Percentiles rank a stretch among this genome's conserved stretches.
These are phyloP conservation scores for Zea luxurians DNA, from an alignment of 176 grass and related monocot genomes.

Conservation along the genomic window DNA sequence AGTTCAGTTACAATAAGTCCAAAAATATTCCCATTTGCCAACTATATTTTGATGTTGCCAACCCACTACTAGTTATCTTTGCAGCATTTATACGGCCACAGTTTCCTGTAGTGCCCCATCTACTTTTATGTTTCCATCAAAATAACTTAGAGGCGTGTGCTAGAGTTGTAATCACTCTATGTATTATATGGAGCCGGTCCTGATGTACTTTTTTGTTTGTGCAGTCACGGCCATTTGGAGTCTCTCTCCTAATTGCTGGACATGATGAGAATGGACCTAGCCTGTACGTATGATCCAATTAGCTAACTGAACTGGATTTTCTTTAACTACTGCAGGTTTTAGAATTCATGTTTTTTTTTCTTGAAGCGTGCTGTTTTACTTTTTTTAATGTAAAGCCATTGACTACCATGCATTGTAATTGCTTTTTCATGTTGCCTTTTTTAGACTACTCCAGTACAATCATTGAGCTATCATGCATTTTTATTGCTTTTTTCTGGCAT, in stretches of 20 bases:
- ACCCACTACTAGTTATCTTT: background rate
- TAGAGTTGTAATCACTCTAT: background rate
- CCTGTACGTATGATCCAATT: conserved; percentile 54
- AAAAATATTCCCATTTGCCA: conserved; percentile 10
- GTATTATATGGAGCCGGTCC: conserved; percentile 5
- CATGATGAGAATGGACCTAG: conserved; percentile 95
- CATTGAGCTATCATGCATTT: background rate
- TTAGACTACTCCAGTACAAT: background rate
- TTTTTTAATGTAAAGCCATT: background rate
- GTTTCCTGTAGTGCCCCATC: background rate
- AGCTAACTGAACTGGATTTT: background rate
- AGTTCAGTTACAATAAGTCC: background rate
- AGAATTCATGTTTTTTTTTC: background rate
- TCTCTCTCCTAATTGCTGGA: conserved; percentile 97
- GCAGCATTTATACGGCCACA: background rate
- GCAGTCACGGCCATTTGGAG: conserved; percentile 93
- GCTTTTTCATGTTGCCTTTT: background rate
- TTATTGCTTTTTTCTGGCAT: background rate
- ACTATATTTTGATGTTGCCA: conserved; percentile 17
- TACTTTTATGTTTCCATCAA: background rate
- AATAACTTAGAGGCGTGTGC: background rate
- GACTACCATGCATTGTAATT: conserved; percentile 9
- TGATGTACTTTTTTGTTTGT: conserved; percentile 37
- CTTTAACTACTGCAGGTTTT: background rate
- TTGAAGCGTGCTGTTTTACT: background rate